Evolutionary conservation across 441 rosid genomes (phyloP), one percentile per base, ranked within the genome.

Genomic region (Gossypium lobatum): DNA sequence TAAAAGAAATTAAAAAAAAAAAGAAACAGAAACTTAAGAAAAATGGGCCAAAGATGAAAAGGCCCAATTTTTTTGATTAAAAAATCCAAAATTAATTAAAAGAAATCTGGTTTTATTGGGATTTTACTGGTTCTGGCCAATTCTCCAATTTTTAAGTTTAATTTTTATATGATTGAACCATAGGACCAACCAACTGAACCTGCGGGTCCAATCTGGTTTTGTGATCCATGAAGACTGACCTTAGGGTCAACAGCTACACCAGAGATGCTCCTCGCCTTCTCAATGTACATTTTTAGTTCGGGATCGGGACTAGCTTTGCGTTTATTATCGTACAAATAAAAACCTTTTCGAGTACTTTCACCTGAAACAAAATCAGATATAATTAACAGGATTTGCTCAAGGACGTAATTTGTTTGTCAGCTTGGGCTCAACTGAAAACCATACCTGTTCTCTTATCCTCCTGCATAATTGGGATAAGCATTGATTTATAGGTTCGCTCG

Each of bases 231-330:
- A 71, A 58, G 68, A 63, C 64, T 70, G 55, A 92, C 98, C 93
- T 89, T 89, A 18, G 97, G 91, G 73, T 93, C 93, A 63, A 85
- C 23, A 8, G 83, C 60, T 66, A 75, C 91, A 80, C 91, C 97
- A 73, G 98, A 85, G 14, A 95, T 79, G 81, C 85, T 83, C 85
- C 97, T 86, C 50, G 98, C 84, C 87, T 93, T 93, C 80, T 91
- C 97, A n/a, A 95, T 82, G 75, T 83, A 93, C 75, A 85, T 91
- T 84, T 84, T 85, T 73, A 93, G 7, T 59, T 91, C 93, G 1
- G 96, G 97, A 80, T 95, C 99, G 37, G 95, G 97, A 69, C 84
- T 90, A 73, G 98, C 89, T 86, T 85, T 93, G 68, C 96, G 95
- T 84, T 79, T 90, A 69, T 86, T 86, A 79, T 90, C 89, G 78